Percentiles rank a stretch among this genome's conserved stretches.
Conservation (phyloP, 805 yeast species). For the Metschnikowia proteae region DNA sequence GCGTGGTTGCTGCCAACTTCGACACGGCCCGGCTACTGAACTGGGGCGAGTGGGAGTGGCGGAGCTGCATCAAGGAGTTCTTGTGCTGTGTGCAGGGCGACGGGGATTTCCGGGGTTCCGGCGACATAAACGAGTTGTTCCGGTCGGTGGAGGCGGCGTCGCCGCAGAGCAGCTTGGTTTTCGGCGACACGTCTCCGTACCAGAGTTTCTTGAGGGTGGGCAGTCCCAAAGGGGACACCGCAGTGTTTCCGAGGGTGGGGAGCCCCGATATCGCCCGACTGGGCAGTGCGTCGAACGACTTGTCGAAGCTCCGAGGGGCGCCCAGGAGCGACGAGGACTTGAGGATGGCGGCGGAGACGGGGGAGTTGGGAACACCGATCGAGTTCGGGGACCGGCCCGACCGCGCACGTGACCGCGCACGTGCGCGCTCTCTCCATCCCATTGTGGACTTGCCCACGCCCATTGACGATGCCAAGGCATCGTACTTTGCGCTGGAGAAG, state of each 20-base stretch:
- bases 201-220: background rate
- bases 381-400: background rate
- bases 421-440: conserved; percentile 18
- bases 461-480: conserved; percentile 17
- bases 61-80: conserved; percentile 21
- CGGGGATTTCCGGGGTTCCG: conserved; percentile 32
- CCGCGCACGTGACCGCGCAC: background rate
- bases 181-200: conserved; percentile 6
- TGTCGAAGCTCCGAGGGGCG: conserved; percentile 1
- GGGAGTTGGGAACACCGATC: conserved; percentile 5
- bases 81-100: conserved; percentile 14
- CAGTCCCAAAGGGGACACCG: conserved; percentile 4
- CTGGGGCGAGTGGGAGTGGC: conserved; percentile 32
- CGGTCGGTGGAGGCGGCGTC: conserved; percentile 20
- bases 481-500: conserved; percentile 7
- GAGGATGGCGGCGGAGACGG: background rate
- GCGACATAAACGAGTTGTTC: conserved; percentile 33
- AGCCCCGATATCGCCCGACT: background rate
- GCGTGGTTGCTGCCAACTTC: conserved; percentile 19
- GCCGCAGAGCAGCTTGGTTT: conserved; percentile 4
- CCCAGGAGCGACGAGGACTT: background rate
- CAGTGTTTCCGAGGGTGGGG: background rate
- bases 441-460: conserved; percentile 28
- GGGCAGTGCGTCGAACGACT: conserved; percentile 3
- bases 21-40: conserved; percentile 18